Conservation (phyloP, 257 asterid genomes). For the Gardenia jasminoides region DNA sequence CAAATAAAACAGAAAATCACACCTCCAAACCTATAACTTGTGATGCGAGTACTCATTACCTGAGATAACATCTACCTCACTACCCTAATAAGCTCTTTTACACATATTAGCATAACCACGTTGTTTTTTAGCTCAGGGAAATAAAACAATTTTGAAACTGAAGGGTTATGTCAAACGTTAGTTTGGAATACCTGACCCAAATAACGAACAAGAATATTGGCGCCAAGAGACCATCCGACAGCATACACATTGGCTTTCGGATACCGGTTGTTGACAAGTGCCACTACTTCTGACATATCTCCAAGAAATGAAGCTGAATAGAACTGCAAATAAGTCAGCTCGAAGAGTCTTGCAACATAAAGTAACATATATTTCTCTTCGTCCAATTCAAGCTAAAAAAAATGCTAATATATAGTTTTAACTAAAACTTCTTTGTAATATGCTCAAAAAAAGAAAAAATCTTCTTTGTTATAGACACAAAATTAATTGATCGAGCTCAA, state of each 20-base stretch:
- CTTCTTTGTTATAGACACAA: no score
- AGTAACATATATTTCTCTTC: neutral
- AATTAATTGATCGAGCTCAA: neutral
- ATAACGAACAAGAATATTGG: constrained; percentile 90
- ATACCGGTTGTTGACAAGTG: constrained; percentile 58
- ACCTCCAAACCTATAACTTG: neutral
- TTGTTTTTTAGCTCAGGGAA: neutral
- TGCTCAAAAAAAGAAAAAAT: no score
- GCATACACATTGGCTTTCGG: constrained; percentile 83
- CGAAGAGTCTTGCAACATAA: neutral
- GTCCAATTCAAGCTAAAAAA: neutral
- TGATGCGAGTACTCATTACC: neutral
- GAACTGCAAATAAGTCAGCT: constrained; percentile 59
- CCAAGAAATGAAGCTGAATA: constrained; percentile 97
- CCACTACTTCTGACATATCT: constrained; percentile 81
- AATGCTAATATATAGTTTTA: neutral
- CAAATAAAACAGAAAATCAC: neutral
- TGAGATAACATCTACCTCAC: neutral
- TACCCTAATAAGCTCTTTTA: neutral
- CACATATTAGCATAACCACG: neutral
- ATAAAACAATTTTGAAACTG: neutral
- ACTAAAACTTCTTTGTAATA: neutral
- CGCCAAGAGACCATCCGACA: constrained; percentile 97
- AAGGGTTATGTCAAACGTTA: neutral
- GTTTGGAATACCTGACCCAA: constrained; percentile 66